Conservation (phyloP, 2,329 filamentous ascomycete species). For the Coniochaeta sp. region DNA sequence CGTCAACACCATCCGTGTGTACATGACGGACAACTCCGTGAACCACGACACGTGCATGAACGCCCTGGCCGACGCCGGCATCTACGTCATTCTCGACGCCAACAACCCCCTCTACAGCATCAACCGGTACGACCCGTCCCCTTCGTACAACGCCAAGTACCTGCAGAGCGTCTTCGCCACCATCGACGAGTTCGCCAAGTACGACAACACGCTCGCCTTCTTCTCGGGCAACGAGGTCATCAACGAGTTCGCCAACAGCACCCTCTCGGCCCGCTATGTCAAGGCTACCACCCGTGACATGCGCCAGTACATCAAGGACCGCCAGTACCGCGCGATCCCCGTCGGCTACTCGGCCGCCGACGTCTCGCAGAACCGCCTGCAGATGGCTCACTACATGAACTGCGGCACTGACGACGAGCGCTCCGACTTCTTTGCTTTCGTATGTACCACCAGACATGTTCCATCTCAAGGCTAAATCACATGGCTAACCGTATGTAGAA, state of each 20-base stretch:
- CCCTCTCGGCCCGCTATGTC: constrained; percentile 62
- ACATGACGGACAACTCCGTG: constrained; percentile 81
- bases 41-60: constrained; percentile 83
- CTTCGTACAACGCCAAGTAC: constrained; percentile 82
- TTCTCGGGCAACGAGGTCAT: constrained; percentile 79
- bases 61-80: constrained; percentile 70
- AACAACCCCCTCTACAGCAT: constrained; percentile 86
- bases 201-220: constrained; percentile 81
- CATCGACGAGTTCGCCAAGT: constrained; percentile 74
- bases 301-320: constrained; percentile 59
- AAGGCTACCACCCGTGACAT: constrained; percentile 76
- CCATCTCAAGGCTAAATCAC: background rate
- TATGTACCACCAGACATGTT: constrained; percentile 13
- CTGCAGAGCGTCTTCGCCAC: constrained; percentile 81
- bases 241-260: constrained; percentile 58
- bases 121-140: constrained; percentile 65
- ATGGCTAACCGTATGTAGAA: constrained; percentile 36
- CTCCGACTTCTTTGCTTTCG: constrained; percentile 80
- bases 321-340: constrained; percentile 58
- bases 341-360: constrained; percentile 75
- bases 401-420: constrained; percentile 78
- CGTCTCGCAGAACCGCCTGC: constrained; percentile 74
- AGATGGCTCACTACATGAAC: constrained; percentile 90
- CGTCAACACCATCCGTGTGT: constrained; percentile 87
- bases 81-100: constrained; percentile 87